phyloP scores from a whole-genome alignment of 768 basidiomycete species.

The Termitomyces sp. region DNA sequence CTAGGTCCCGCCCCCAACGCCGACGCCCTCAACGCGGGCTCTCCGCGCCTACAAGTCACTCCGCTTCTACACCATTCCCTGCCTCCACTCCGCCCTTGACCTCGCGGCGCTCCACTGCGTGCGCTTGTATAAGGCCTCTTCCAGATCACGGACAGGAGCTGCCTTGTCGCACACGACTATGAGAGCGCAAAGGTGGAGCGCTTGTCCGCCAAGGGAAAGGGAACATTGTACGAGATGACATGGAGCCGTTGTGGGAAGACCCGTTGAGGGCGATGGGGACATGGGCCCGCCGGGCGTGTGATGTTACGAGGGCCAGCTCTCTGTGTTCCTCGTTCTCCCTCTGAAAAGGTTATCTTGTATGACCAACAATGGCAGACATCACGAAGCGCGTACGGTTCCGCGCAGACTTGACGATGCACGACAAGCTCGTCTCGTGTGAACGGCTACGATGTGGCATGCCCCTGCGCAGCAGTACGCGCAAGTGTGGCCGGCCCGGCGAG shows the following conservation, averaged over 20 bases:
- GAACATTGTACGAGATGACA: slow-evolving; percentile 44
- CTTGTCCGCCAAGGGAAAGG: slow-evolving; percentile 28
- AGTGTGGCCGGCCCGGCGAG: too few species aligned
- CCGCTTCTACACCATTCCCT: not conserved
- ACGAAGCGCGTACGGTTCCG: too few species aligned
- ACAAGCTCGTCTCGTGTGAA: too few species aligned
- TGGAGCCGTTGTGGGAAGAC: slow-evolving; percentile 73
- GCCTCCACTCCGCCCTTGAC: slow-evolving; percentile 14
- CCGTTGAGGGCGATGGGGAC: slow-evolving; percentile 43
- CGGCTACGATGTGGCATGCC: too few species aligned
- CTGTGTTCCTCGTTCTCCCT: too few species aligned
- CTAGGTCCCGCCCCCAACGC: too few species aligned
- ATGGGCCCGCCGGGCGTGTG: not conserved
- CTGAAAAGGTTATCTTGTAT: too few species aligned
- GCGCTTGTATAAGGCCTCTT: slow-evolving; percentile 67
- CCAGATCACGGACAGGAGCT: slow-evolving; percentile 68
- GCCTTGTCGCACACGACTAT: slow-evolving; percentile 72
- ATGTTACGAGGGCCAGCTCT: too few species aligned
- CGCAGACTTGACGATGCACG: too few species aligned
- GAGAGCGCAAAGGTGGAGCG: slow-evolving; percentile 74
- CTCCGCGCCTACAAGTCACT: not conserved
- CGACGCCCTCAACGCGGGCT: not conserved
- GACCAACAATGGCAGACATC: too few species aligned
- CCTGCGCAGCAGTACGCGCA: too few species aligned
- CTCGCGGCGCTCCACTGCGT: slow-evolving; percentile 56